phyloP scores from a whole-genome alignment of 805 yeast genomes.

The Teunomyces barrocoloradensis region DNA sequence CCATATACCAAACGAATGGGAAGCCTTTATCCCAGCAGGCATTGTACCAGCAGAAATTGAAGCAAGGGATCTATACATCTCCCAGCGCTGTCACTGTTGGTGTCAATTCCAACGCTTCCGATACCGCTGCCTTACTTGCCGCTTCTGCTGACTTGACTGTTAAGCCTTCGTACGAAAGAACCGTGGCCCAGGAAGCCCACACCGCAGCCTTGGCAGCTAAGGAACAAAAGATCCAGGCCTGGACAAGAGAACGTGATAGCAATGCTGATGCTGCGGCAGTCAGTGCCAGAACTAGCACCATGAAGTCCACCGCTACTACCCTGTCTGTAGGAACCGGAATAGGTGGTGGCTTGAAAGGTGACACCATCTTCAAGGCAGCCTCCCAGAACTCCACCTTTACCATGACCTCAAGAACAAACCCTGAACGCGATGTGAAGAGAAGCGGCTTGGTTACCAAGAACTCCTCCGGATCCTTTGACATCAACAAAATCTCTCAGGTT shows the following conservation, averaged over 20 bases:
- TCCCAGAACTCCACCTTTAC: slow-evolving; percentile 40
- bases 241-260: slow-evolving; percentile 47
- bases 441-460: slow-evolving; percentile 34
- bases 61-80: slow-evolving; percentile 63
- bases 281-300: slow-evolving; percentile 15
- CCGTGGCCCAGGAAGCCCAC: slow-evolving; percentile 60
- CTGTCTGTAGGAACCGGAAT: slow-evolving; percentile 12
- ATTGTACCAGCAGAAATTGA: slow-evolving; percentile 67
- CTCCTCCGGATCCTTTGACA: slow-evolving; percentile 23
- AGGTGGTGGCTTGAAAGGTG: slow-evolving; percentile 33
- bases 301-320: slow-evolving; percentile 11
- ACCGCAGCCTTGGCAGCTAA: slow-evolving; percentile 56
- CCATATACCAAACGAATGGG: slow-evolving; percentile 66
- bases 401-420: slow-evolving; percentile 45
- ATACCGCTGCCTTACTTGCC: slow-evolving; percentile 75
- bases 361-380: slow-evolving; percentile 32
- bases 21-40: slow-evolving; percentile 75
- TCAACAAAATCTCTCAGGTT: slow-evolving; percentile 30
- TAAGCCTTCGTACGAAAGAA: slow-evolving; percentile 59
- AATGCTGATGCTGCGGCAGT: slow-evolving; percentile 52
- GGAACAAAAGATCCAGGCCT: slow-evolving; percentile 43
- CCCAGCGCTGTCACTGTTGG: slow-evolving; percentile 50
- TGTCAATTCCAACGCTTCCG: slow-evolving; percentile 66
- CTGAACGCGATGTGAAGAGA: slow-evolving; percentile 33
- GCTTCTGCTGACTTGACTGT: slow-evolving; percentile 62